Evolutionary conservation across 352 stramenopile genomes (phyloP).

Genomic region (Phytophthora pinifolia): DNA sequence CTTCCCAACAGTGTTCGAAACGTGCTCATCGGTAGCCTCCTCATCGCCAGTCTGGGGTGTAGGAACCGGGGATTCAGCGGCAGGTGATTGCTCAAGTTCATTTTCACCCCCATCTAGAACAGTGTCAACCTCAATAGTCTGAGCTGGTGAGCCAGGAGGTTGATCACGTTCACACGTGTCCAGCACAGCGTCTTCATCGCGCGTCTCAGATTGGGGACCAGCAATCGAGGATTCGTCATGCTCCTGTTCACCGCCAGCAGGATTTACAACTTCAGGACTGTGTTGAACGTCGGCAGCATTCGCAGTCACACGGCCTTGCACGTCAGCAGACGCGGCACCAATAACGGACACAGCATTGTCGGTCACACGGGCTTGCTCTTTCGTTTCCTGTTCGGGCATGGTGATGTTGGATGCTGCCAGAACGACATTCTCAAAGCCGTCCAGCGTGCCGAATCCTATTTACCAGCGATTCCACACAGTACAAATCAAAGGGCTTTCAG

Average conservation of each 20-base stretch:
- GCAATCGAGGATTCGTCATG: not conserved
- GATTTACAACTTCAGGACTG: slow-evolving; percentile 1
- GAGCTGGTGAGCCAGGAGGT: not conserved
- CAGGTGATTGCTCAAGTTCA: not conserved
- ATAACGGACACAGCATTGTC: not conserved
- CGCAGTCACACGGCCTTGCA: not conserved
- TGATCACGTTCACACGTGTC: slow-evolving; percentile 1
- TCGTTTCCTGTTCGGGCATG: slow-evolving; percentile 10
- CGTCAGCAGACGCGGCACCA: not conserved
- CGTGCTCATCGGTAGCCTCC: slow-evolving; percentile 7
- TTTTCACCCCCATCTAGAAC: not conserved
- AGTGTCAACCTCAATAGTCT: slow-evolving; percentile 1
- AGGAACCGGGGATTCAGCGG: slow-evolving; percentile 3
- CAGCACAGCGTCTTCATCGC: not conserved
- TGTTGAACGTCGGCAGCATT: not conserved
- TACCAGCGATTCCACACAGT: slow-evolving; percentile 3
- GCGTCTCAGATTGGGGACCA: not conserved
- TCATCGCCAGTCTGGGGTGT: slow-evolving; percentile 3
- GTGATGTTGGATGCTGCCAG: slow-evolving; percentile 17
- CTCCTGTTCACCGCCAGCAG: slow-evolving; percentile 6
- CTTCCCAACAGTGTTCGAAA: not conserved
- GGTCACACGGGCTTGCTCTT: not conserved
- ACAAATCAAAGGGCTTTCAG: not conserved
- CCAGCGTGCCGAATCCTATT: slow-evolving; percentile 39
- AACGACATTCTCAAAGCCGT: slow-evolving; percentile 37